phyloP scores from a whole-genome alignment of 106 monocot genomes.

The Agapanthus africanus region DNA sequence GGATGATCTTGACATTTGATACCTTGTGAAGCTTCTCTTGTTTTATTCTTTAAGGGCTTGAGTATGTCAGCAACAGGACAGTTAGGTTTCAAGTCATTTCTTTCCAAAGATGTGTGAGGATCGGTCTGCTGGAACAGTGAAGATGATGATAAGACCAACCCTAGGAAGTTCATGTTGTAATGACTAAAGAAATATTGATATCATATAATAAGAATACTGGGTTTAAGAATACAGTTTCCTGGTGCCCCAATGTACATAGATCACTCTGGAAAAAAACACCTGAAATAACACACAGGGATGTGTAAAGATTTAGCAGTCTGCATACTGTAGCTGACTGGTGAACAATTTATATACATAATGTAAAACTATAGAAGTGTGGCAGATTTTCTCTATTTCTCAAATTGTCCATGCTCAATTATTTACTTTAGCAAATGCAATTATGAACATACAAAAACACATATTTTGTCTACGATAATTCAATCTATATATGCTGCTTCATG shows the following conservation, averaged over 20 bases:
- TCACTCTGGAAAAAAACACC: constrained; percentile 1
- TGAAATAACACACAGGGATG: background rate
- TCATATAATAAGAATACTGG: background rate
- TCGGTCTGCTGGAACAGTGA: constrained; percentile 13
- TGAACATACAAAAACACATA: too few relatives aligned
- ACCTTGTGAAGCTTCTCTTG: background rate
- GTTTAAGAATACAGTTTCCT: background rate
- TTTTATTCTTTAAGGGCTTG: background rate
- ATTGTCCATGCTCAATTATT: too few relatives aligned
- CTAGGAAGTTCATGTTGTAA: constrained; percentile 12
- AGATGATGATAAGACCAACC: constrained; percentile 11
- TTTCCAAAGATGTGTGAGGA: constrained; percentile 1
- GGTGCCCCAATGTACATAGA: background rate
- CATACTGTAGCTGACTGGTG: background rate
- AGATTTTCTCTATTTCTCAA: too few relatives aligned
- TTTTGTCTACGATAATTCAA: too few relatives aligned
- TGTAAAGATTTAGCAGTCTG: background rate
- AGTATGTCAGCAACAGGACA: constrained; percentile 5
- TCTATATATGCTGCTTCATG: too few relatives aligned
- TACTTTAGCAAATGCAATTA: too few relatives aligned
- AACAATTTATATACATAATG: too few relatives aligned
- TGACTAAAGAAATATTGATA: background rate
- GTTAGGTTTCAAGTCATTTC: constrained; percentile 7
- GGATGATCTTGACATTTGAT: constrained; percentile 3
- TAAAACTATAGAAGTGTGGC: too few relatives aligned